Base-by-base conservation (phyloP, 2,329 filamentous ascomycete genomes). In the Xylariaceae sp. region DNA sequence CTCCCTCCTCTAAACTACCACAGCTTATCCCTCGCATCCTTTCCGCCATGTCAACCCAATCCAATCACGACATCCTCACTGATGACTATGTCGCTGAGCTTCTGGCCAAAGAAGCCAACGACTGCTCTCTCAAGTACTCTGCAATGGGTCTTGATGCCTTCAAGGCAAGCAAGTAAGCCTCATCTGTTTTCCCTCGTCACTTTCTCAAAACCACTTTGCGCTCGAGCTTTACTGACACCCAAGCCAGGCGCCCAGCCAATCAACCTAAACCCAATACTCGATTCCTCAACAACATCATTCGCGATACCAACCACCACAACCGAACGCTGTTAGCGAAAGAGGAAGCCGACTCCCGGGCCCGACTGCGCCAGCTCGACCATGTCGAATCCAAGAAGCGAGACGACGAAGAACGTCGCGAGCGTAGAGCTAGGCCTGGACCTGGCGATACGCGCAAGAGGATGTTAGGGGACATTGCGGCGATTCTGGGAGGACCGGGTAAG, bases 231-330 rank as follows among this genome's bases (percentile, higher is more conserved):
- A 36, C 53, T 58, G 41, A 60, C 31, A 12, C 18, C 18, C 2
- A 22, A n/a, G 12, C 14, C 13, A 90, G 83, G 64, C 82, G 85
- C 51, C 66, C 66, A 11, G 72, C 80, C 42, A 81, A 81, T 60
- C 82, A 86, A 57, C 90, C 89, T 1, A 97, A 93, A 67, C 92
- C 93, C 3, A 97, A 99, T 64, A 97, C 89, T 0, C 82, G 88
- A 33, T 97, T 97, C 67, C 74, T 99, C 40, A 86, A 86, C 52
- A 88, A 94, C 63, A 89, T 97, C 51, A 90, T 99, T 56, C 88
- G 87, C 57, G 88, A 94, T 60, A 95, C 90, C 9, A 88, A 95
- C 62, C 87, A 73, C 48, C 93, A 99, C 72, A 99, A 99, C 78
- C 84, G 88, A 19, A 88, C 90, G 1, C 76, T 97, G 31, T 82